These are phyloP conservation scores for Phellinidium pouzarii DNA, from an alignment of 1,284 basidiomycete genomes.

Conservation along the genomic window DNA sequence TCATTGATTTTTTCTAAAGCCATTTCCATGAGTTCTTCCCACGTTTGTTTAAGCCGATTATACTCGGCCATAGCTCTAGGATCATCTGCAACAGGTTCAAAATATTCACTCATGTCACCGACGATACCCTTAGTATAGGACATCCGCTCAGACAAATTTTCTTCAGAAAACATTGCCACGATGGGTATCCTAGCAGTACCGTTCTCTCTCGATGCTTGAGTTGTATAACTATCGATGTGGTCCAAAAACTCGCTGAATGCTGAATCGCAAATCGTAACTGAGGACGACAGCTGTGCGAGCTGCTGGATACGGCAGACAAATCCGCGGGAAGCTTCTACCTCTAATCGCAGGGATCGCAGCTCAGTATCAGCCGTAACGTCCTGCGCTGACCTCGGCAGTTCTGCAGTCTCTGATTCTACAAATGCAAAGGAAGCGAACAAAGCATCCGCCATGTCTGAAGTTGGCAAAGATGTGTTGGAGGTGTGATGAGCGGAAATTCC, in stretches of 20 bases:
- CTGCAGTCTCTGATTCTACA: constrained; percentile 39
- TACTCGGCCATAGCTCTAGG: constrained; percentile 50
- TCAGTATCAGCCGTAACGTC: constrained; percentile 44
- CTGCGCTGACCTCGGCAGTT: constrained; percentile 39
- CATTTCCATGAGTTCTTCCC: constrained; percentile 76
- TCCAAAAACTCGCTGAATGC: constrained; percentile 75
- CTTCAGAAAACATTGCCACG: constrained; percentile 44
- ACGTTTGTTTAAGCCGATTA: constrained; percentile 64
- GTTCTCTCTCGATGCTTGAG: constrained; percentile 19
- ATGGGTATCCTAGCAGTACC: not conserved
- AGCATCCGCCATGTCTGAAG: constrained; percentile 35
- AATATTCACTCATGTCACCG: constrained; percentile 37
- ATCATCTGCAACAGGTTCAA: constrained; percentile 44
- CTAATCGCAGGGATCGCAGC: constrained; percentile 50
- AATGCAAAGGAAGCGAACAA: constrained; percentile 41
- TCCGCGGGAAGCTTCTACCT: constrained; percentile 45
- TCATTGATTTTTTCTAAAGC: constrained; percentile 55
- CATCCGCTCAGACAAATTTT: constrained; percentile 56
- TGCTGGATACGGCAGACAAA: constrained; percentile 45
- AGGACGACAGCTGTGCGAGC: constrained; percentile 44
- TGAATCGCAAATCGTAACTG: constrained; percentile 55
- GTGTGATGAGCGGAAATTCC: constrained; percentile 20
- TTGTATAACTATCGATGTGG: constrained; percentile 72
- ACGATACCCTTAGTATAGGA: constrained; percentile 51
- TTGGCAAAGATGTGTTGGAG: constrained; percentile 47